A percentile compares a stretch with the other conserved stretches of the same genome.
phyloP scores from a whole-genome alignment of 2,329 filamentous ascomycete species.

The Podosphaera fusca region DNA sequence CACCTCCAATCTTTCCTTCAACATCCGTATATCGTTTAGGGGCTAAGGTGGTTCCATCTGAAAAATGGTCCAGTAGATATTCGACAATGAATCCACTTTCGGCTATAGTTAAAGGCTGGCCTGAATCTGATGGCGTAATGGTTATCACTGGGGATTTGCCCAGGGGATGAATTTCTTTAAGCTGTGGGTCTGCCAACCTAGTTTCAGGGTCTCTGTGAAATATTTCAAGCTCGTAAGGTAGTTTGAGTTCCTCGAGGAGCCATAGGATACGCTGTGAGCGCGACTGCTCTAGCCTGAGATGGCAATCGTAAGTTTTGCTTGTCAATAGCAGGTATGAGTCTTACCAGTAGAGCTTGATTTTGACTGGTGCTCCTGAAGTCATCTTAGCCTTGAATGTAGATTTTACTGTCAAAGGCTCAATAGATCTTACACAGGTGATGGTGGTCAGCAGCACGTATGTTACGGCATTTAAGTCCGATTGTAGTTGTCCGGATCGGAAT shows the following conservation, averaged over 20 bases:
- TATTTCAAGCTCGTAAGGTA: constrained; percentile 58
- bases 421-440: too few relatives aligned
- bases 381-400: constrained; percentile 1
- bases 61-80: constrained; percentile 50
- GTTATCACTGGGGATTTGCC: constrained; percentile 69
- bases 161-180: constrained; percentile 59
- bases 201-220: constrained; percentile 45
- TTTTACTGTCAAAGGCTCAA: background rate
- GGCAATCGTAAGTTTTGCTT: background rate
- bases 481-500: too few relatives aligned
- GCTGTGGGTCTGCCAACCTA: constrained; percentile 48
- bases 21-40: constrained; percentile 32
- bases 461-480: too few relatives aligned
- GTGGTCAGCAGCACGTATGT: too few relatives aligned
- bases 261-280: constrained; percentile 41
- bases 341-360: constrained; percentile 29
- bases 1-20: constrained; percentile 32
- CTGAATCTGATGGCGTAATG: constrained; percentile 24
- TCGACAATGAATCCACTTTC: constrained; percentile 66
- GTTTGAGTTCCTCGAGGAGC: constrained; percentile 45
- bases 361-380: constrained; percentile 1
- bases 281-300: constrained; percentile 14
- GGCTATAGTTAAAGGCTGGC: constrained; percentile 39
- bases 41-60: constrained; percentile 23
- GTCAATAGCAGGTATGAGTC: background rate